phyloP scores from a whole-genome alignment of 2,329 filamentous ascomycete genomes.

The Raffaelea albimanens region DNA sequence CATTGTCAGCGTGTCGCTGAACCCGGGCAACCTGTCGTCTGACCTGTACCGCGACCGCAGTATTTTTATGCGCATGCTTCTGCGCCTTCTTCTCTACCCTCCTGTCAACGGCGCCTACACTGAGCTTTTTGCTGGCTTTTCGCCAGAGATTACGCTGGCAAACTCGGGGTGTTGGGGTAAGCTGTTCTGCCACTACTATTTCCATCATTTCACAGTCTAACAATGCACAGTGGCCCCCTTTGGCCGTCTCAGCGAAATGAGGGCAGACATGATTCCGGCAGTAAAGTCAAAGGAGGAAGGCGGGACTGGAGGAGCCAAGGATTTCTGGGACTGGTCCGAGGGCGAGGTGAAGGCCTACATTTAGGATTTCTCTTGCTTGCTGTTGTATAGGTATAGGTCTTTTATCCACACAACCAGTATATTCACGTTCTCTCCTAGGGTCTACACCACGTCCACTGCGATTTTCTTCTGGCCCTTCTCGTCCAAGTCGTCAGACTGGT shows the following conservation, averaged over 20 bases:
- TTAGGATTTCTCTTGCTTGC: neutral
- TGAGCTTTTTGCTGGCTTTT: slow-evolving; percentile 35
- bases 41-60: slow-evolving; percentile 23
- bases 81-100: too few species aligned
- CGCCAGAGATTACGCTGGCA: slow-evolving; percentile 30
- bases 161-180: slow-evolving; percentile 6
- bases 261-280: neutral
- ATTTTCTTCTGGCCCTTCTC: too few species aligned
- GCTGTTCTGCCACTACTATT: too few species aligned
- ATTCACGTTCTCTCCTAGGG: too few species aligned
- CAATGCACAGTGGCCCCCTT: slow-evolving; percentile 6
- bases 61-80: slow-evolving; percentile 12
- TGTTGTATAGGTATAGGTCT: neutral
- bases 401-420: too few species aligned
- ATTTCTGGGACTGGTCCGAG: slow-evolving; percentile 9
- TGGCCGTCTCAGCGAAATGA: slow-evolving; percentile 2
- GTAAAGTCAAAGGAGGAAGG: slow-evolving; percentile 6
- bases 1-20: slow-evolving; percentile 16
- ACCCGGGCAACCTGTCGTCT: slow-evolving; percentile 29
- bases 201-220: too few species aligned
- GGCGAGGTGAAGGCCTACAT: slow-evolving; percentile 8
- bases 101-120: slow-evolving; percentile 36
- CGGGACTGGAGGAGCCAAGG: slow-evolving; percentile 2
- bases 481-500: too few species aligned
- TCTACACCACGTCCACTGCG: too few species aligned